Evolutionary conservation across 1,284 basidiomycete species (phyloP), one percentile per base, ranked within the genome.

Genomic region (Cutaneotrichosporon spelunceum): DNA sequence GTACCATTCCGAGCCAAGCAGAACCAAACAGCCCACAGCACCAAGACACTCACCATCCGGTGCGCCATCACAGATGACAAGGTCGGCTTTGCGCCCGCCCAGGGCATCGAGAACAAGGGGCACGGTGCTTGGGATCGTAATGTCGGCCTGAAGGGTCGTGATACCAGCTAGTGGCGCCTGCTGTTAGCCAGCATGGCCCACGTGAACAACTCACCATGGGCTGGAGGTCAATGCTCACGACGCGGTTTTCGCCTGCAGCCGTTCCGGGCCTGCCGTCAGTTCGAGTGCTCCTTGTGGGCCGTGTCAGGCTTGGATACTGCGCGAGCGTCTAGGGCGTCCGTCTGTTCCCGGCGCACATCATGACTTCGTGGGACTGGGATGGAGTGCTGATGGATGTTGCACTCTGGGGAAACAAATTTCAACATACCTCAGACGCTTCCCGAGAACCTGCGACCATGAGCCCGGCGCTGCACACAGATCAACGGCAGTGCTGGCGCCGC

Each of bases 381-480:
- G 39, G 39, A 19, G 39, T 19, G 19, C 19, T 0, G 39, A 19
- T 19, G 11, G 3, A 13, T 13, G 34, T 16, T 36, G 34, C 34
- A 16, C n/a, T 23, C 26, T 8, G 16, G 7, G 45, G 4, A 2
- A 21, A 50, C 26, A 11, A 21, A 36, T 14, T 13, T 39, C 3
- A 21, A 59, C 66, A 54, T 62, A 80, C 76, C 76, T 74, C 36
- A 81, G 69, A 62, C 76, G 72, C 34, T 80, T 65, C 29, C 68
- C 68, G 16, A 75, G 56, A 23, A 72, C 72, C 63, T 74, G 69
- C 74, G 78, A 78, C 77, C 68, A 82, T 69, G 71, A 80, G 65
- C 82, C 82, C 0, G 84, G 84, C 0, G 84, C 84, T 1, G 84
- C 84, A 72, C 84, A 85, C 4, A 85, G 78, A 63, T 85, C 84